These are phyloP conservation scores for Erythrophleum ivorense DNA, from an alignment of 331 rosid species.

Conservation along the genomic window DNA sequence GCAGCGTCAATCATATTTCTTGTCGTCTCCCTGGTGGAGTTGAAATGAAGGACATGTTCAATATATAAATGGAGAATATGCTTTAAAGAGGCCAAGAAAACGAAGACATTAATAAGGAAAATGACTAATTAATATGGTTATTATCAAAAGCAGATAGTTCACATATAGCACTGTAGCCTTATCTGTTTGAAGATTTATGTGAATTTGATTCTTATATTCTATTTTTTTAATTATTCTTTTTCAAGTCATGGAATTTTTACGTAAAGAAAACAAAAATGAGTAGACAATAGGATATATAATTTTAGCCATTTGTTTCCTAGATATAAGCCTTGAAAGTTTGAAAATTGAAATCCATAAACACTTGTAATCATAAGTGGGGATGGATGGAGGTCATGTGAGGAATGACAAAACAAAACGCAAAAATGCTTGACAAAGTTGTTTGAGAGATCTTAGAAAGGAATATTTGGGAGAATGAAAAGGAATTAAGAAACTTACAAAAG, in stretches of 20 bases:
- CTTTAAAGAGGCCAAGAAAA: conserved; percentile 36
- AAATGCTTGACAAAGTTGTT: conserved; percentile 52
- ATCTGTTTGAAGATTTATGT: conserved; percentile 2
- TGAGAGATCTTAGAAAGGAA: conserved; percentile 59
- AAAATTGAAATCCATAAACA: conserved; percentile 22
- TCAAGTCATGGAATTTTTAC: background rate
- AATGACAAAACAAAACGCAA: conserved; percentile 42
- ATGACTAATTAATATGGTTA: background rate
- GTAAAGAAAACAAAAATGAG: background rate
- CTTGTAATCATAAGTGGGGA: conserved; percentile 38
- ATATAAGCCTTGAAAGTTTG: conserved; percentile 41
- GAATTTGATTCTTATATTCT: background rate
- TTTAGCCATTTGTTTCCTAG: background rate
- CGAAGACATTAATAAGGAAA: background rate
- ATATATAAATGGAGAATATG: conserved; percentile 10
- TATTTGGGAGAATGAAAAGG: conserved; percentile 69
- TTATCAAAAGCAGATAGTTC: background rate
- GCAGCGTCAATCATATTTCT: conserved; percentile 40
- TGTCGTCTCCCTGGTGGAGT: conserved; percentile 29
- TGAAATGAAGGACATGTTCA: conserved; percentile 35
- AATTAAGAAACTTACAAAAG: conserved; percentile 61
- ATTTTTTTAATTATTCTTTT: background rate
- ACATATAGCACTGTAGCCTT: background rate
- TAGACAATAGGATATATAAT: background rate
- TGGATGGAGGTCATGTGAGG: conserved; percentile 44